Conservation (phyloP, 805 yeast species). For the Saturnispora gosingensis region DNA sequence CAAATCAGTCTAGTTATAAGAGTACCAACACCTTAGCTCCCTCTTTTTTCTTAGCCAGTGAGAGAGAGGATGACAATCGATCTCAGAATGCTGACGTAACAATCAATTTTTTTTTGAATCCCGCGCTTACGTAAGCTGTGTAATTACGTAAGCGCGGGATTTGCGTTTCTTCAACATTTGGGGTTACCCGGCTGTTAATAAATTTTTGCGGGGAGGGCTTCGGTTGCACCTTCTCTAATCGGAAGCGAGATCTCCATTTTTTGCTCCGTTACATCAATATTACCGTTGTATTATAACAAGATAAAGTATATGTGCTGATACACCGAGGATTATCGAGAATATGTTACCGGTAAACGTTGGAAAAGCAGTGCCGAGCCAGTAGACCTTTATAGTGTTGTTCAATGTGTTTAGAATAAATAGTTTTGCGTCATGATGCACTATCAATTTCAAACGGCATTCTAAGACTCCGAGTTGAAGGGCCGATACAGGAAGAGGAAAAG, state of each 20-base stretch:
- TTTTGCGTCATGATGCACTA: background rate
- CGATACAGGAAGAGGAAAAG: background rate
- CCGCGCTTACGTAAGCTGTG: background rate
- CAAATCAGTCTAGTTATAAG: background rate
- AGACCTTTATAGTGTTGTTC: too few species aligned
- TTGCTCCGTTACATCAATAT: background rate
- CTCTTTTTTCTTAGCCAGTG: background rate
- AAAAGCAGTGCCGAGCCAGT: too few species aligned
- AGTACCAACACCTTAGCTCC: background rate
- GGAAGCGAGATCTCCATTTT: background rate
- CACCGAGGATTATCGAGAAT: too few species aligned
- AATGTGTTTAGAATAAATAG: too few species aligned
- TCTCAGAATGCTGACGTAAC: background rate
- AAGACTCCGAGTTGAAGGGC: background rate
- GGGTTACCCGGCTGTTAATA: background rate
- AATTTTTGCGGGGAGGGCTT: too few species aligned
- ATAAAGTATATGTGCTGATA: too few species aligned
- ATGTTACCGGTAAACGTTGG: too few species aligned
- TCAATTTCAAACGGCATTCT: background rate
- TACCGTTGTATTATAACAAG: background rate
- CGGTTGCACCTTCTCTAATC: background rate
- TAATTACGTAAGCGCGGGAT: background rate
- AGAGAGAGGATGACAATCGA: background rate
- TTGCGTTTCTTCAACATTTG: too few species aligned
- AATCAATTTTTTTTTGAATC: too few species aligned